Conservation (phyloP, 192 early-diverging fungal species). For the Rhizophagus clarus region DNA sequence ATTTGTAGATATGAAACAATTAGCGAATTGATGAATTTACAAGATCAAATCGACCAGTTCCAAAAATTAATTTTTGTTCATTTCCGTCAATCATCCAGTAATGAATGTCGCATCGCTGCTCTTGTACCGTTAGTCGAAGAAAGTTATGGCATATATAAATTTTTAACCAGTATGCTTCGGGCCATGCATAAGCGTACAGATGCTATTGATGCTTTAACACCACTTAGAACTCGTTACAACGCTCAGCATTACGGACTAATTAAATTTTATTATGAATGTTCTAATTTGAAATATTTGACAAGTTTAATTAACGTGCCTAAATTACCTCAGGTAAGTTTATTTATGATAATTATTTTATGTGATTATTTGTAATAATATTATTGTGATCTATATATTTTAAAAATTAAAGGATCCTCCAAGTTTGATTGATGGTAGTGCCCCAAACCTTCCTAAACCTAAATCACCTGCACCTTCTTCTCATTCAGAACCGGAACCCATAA, state of each 20-base stretch:
- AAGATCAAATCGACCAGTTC: conserved; percentile 90
- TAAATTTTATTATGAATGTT: conserved; percentile 92
- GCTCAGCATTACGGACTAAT: conserved; percentile 81
- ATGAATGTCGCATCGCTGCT: conserved; percentile 93
- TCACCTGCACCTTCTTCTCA: conserved; percentile 48
- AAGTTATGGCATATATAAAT: conserved; percentile 93
- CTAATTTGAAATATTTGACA: conserved; percentile 88
- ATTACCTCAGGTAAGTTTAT: conserved; percentile 56
- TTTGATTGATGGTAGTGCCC: conserved; percentile 73
- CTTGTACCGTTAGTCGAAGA: conserved; percentile 98
- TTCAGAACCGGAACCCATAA: conserved; percentile 55
- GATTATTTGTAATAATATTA: background rate
- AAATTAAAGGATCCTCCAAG: conserved; percentile 69
- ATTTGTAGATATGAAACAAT: conserved; percentile 89
- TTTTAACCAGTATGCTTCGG: conserved; percentile 91
- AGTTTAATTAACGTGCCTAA: conserved; percentile 89
- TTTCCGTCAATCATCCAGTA: conserved; percentile 81
- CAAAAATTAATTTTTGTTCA: conserved; percentile 86
- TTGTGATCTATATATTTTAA: background rate
- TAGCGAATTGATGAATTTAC: conserved; percentile 86
- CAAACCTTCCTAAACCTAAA: conserved; percentile 48
- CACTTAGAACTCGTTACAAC: conserved; percentile 87
- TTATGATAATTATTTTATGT: background rate
- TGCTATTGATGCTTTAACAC: conserved; percentile 84
- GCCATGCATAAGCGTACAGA: conserved; percentile 91